Conservation (phyloP, 805 yeast species). For the Ogataea chonburiensis region DNA sequence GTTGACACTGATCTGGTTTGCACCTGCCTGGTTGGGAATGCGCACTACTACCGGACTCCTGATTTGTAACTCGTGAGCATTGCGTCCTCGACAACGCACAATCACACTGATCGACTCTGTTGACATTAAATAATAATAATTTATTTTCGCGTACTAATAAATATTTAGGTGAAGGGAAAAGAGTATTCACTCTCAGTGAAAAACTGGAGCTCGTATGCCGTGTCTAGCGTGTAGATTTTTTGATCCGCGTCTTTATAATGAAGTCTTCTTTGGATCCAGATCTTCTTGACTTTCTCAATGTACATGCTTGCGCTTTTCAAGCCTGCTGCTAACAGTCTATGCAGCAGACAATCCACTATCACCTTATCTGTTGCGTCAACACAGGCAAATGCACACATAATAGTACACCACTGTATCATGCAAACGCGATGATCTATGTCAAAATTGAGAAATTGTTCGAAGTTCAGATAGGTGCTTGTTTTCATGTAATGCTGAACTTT, state of each 20-base stretch:
- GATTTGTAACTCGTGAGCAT: constrained; percentile 40
- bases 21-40: constrained; percentile 38
- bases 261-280: constrained; percentile 30
- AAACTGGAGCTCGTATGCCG: constrained; percentile 9
- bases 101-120: constrained; percentile 46
- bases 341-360: constrained; percentile 28
- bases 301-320: constrained; percentile 28
- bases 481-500: constrained; percentile 9
- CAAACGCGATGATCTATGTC: constrained; percentile 33
- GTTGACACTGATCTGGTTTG: constrained; percentile 26
- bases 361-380: constrained; percentile 27
- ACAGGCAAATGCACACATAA: constrained; percentile 30
- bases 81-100: constrained; percentile 55
- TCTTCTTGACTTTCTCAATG: constrained; percentile 23
- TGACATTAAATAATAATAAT: constrained; percentile 5
- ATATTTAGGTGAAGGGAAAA: constrained; percentile 19
- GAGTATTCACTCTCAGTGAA: constrained; percentile 16
- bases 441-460: constrained; percentile 19
- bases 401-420: constrained; percentile 33
- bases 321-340: constrained; percentile 25
- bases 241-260: constrained; percentile 13
- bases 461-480: constrained; percentile 12
- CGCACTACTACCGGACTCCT: constrained; percentile 49
- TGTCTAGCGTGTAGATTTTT: constrained; percentile 12
- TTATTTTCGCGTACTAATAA: neutral